phyloP scores from a whole-genome alignment of 1,139 yeast species.

The Saccharomyces uvarum region DNA sequence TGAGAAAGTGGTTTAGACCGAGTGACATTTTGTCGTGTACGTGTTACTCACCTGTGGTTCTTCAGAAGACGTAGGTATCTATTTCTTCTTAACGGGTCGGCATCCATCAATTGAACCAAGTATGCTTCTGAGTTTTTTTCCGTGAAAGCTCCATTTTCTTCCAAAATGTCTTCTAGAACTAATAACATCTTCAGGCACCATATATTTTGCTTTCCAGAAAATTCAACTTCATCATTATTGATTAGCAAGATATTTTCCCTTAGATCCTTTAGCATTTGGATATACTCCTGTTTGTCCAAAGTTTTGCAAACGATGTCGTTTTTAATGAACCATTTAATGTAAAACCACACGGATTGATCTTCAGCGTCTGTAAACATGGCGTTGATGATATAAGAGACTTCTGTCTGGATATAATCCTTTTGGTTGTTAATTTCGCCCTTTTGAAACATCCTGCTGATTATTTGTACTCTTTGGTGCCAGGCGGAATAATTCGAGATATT shows the following conservation, averaged over 20 bases:
- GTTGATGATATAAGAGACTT: conserved; percentile 61
- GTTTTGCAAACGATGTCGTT: conserved; percentile 36
- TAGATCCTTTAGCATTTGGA: conserved; percentile 37
- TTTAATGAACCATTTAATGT: conserved; percentile 72
- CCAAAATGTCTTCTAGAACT: conserved; percentile 37
- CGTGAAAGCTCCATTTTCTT: conserved; percentile 14
- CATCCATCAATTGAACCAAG: conserved; percentile 40
- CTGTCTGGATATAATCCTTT: conserved; percentile 42
- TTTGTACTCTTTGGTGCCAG: conserved; percentile 82
- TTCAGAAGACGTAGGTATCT: conserved; percentile 42
- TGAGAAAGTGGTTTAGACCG: background rate
- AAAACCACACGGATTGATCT: conserved; percentile 90
- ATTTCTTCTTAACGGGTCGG: conserved; percentile 66
- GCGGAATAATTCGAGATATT: conserved; percentile 92
- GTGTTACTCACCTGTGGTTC: background rate
- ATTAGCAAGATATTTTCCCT: conserved; percentile 41
- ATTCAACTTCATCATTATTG: conserved; percentile 55
- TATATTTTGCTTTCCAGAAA: conserved; percentile 48
- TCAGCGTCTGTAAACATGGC: conserved; percentile 92
- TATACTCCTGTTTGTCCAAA: conserved; percentile 25
- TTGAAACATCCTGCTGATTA: conserved; percentile 49
- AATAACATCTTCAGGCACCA: conserved; percentile 62
- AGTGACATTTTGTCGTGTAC: background rate
- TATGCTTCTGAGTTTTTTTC: conserved; percentile 26
- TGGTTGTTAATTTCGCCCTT: conserved; percentile 25